Evolutionary conservation across 352 stramenopile species (phyloP), one percentile per base, ranked within the genome.

Genomic region (Globisporangium irregulare): DNA sequence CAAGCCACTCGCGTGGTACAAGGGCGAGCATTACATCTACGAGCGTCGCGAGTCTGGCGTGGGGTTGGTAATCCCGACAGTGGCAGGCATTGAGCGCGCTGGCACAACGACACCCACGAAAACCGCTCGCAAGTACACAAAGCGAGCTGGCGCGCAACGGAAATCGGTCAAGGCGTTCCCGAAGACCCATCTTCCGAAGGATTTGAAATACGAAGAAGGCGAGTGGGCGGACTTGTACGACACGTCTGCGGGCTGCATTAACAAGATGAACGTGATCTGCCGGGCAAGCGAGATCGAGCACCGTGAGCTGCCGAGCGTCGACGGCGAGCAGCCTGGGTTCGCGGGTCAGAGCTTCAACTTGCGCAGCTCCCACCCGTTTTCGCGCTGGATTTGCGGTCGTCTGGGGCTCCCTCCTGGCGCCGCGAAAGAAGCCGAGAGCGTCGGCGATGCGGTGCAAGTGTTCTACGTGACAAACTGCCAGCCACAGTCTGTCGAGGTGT

Each of bases 361-460:
- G 6, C 80, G 80, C 18, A 92, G 78, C 36, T 74, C 77, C 32
- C 69, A 78, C 25, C 78, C 80, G 1, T 94, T 95, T 62, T 80
- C 88, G 59, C 89, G 86, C 29, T 97, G 89, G 90, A 94, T 97
- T 67, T 97, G 87, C 29, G 96, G 96, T 8, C 92, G 93, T 69
- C 70, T 99, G 20, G 82, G 91, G 2, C 82, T 99, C 18, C 95
- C 97, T 25, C 93, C 94, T 9, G 81, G 84, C 20, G 96, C 85
- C n/a, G 97, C 98, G 63, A 99, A 99, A 71, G 95, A 99, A 59
- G 84, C 93, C 1, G 97, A 99, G 73, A 92, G 90, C 22, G 94
- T 98, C 8, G 96, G 94, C 9, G 74, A 94, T 59, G 98, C 94
- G 27, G 86, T 96, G 41, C 95, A 99, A 74, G 88, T 98, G 38